Evolutionary conservation across 331 rosid genomes (phyloP), one percentile per base, ranked within the genome.

Genomic region (Quercus tomentella): DNA sequence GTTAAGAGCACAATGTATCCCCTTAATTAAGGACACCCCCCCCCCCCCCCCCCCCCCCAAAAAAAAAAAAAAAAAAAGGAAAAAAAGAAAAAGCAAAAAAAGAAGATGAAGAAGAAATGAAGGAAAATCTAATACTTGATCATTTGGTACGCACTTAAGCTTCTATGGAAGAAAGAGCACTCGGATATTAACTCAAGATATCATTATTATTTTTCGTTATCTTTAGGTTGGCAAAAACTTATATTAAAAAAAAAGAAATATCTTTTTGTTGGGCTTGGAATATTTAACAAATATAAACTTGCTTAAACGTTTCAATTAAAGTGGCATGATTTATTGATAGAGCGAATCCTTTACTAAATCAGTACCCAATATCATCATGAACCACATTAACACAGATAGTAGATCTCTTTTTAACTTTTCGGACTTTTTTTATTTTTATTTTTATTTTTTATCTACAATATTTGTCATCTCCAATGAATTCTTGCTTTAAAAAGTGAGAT

Each of bases 281-380:
- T 14, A 56, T 70, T 56, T 22, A 16, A 78, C 30, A 70, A 56
- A 54, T 75, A 70, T 22, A 26, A 70, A 78, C 26, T 16, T 7
- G 31, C 25, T n/a, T 54, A 43, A 63, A 49, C 66, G 79, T 54
- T 68, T 65, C 73, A 23, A 60, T 54, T 72, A 1, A 73, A 57
- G 79, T 55, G 6, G 69, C 75, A 65, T 55, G 70, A 25, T 20
- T 49, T 55, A 43, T 22, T 52, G 41, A 9, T 22, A 16, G 31
- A 66, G 54, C 37, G 4, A 41, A 41, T 41, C 45, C 68, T 73
- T 73, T 68, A 72, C 73, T n/a, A 28, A 61, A 72, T 79, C 65
- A 73, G 33, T 21, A 30, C 25, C 25, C 15, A 67, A 20, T 41
- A 41, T 41, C 37, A 25, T 33, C 26, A 73, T 22, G 25, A 35